Base-by-base conservation (phyloP, 2,329 filamentous ascomycete genomes). In the Curvularia hawaiiensis region DNA sequence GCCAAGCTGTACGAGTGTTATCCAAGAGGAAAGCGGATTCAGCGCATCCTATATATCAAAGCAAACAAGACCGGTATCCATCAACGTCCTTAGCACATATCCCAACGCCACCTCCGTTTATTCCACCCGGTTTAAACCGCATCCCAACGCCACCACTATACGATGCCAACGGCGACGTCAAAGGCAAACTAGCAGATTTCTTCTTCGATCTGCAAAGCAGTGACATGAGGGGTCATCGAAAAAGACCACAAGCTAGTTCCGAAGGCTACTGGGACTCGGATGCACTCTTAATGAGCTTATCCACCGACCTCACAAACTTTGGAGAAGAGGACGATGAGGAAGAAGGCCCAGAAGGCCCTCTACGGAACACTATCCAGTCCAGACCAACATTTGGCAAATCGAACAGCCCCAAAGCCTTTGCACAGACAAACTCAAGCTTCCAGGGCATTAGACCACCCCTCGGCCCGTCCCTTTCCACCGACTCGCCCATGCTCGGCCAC, bases 231-330 rank as follows among this genome's bases (percentile, higher is more conserved):
- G 46, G 44, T 18, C 39, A 52, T 0, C 52, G 22, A 9, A 54
- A 33, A 16, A 67, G 60, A n/a, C 24, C 54, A 6, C 57, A 50
- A 26, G 16, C 58, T 3, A 56, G 55, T 5, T 56, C 65, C 10
- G 62, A 59, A 12, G 69, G 73, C 6, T 53, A 68, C 30, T 77
- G 74, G 74, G 72, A 77, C 50, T 75, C 72, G 9, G 71, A 77
- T 48, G 68, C 69, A 0, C 44, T 77, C 12, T 60, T 77, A 20
- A 77, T 77, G 74, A 65, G 69, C n/a, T 60, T 69, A 44, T 50
- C 59, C 14, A 58, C 56, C 1, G 61, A 66, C n/a, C 59, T 68
- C 24, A 35, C 50, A 12, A 35, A 44, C 7, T 26, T 56, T 43
- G 11, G 26, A n/a, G 39, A 54, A 8, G 53, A 66, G 2, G 50